Conservation (phyloP, 169 alveolate species). For the Plasmodium ovale region DNA sequence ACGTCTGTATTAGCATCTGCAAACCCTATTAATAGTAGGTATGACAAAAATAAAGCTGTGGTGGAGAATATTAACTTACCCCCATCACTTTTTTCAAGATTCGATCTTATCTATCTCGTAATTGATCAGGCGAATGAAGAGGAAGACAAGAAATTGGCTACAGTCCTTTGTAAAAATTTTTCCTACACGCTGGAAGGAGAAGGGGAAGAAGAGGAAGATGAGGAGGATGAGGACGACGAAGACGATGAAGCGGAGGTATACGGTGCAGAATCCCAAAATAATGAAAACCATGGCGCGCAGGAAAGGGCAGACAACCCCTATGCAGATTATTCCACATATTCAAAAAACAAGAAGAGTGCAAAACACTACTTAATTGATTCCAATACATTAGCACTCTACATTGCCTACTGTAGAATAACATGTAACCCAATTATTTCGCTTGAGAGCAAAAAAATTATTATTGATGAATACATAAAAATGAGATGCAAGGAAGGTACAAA, state of each 20-base stretch:
- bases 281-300: background rate
- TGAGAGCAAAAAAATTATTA: constrained; percentile 89
- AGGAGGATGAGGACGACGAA: constrained; percentile 58
- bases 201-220: constrained; percentile 25
- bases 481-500: constrained; percentile 90
- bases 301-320: constrained; percentile 27
- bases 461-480: constrained; percentile 92
- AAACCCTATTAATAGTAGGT: constrained; percentile 96
- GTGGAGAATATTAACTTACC: constrained; percentile 98
- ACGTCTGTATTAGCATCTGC: constrained; percentile 99
- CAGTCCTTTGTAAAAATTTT: constrained; percentile 77
- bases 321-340: constrained; percentile 17
- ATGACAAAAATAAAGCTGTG: constrained; percentile 97
- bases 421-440: constrained; percentile 93
- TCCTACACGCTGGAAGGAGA: constrained; percentile 82
- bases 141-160: constrained; percentile 89
- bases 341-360: constrained; percentile 11
- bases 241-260: constrained; percentile 25
- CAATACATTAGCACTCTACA: constrained; percentile 88
- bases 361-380: constrained; percentile 78
- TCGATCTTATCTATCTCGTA: constrained; percentile 94
- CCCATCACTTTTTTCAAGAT: constrained; percentile 97
- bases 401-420: constrained; percentile 93
- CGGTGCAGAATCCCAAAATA: constrained; percentile 2
- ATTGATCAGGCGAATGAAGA: constrained; percentile 91